Evolutionary conservation across 2,329 filamentous ascomycete genomes (phyloP), one percentile per base, ranked within the genome.

Genomic region (Claviceps monticola): DNA sequence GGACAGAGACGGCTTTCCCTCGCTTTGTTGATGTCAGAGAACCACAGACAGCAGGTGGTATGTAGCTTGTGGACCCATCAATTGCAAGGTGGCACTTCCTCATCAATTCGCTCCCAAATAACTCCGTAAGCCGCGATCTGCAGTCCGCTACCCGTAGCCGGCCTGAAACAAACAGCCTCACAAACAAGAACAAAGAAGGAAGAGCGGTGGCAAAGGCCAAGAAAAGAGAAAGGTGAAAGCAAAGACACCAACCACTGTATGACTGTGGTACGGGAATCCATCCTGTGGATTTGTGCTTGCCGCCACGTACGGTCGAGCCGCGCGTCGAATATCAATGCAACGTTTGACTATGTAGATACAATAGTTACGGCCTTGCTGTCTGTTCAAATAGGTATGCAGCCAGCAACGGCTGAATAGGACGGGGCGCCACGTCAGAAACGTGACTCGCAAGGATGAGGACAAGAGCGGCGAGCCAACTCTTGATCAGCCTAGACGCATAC

Each of bases 361-460:
- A 26, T 23, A n/a, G n/a, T n/a, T n/a, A 43, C 21, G 4, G 41
- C 4, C 11, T 45, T 7, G 16, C 1, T 7, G 9, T 34, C 26
- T 26, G 43, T 46, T n/a, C 23, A 17, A 11, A 29, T 6, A 6
- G 23, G 19, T 19, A 19, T n/a, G n/a, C 43, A 9, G 23, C 21
- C 43, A 29, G 26, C 26, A 29, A 29, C 26, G 46, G 29, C 34
- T 38, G 47, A 29, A 48, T 48, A 34, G 14, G 47, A 21, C 47
- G 16, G 6, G 36, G 34, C 36, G 47, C 47, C 2, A 29, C 29
- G 36, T 29, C 14, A 23, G 13, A 23, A 39, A 41, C 36, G 17
- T 43, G 48, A 49, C 48, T 36, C 23, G 36, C 48, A 48, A 49
- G 48, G 48, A 16, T 49, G 37, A 48, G 37, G 37, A 39, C 37